Evolutionary conservation across 2,329 filamentous ascomycete species (phyloP).

Genomic region (Trichoderma sp.): DNA sequence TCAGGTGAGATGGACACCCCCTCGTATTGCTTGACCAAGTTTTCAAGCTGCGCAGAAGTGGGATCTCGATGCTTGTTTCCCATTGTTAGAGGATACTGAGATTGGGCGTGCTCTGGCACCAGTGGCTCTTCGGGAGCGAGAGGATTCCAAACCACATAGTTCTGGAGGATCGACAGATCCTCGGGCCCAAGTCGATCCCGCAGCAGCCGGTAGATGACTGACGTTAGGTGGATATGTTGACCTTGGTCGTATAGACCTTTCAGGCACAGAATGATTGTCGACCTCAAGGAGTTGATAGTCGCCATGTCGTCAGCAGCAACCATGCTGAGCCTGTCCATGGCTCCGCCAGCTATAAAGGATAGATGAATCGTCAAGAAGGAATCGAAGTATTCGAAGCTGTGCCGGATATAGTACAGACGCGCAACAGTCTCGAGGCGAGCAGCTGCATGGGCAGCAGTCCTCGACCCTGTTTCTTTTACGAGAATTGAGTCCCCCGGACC

Average conservation of each 20-base stretch:
- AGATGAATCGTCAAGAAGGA: conserved; percentile 7
- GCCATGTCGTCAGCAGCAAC: background rate
- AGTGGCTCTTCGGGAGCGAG: background rate
- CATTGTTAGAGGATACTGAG: conserved; percentile 3
- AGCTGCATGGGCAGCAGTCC: conserved; percentile 22
- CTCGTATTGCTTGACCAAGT: conserved; percentile 1
- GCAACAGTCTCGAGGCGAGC: conserved; percentile 32
- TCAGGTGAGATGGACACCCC: background rate
- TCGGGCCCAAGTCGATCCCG: background rate
- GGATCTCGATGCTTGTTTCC: background rate
- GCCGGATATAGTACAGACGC: conserved; percentile 35
- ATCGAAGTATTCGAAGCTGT: conserved; percentile 27
- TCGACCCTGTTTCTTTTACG: background rate
- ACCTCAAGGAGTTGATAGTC: background rate
- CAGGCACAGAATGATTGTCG: conserved; percentile 9
- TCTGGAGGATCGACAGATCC: background rate
- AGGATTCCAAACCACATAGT: conserved; percentile 3
- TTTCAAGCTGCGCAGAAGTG: background rate
- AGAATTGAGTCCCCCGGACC: background rate
- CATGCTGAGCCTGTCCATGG: conserved; percentile 1
- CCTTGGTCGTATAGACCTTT: conserved; percentile 19
- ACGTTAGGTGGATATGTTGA: conserved; percentile 5
- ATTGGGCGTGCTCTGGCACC: conserved; percentile 1
- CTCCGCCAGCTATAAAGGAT: conserved; percentile 1
- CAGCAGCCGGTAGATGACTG: conserved; percentile 8